phyloP scores from a whole-genome alignment of 2,329 filamentous ascomycete species.

The Plenodomus tracheiphilus region DNA sequence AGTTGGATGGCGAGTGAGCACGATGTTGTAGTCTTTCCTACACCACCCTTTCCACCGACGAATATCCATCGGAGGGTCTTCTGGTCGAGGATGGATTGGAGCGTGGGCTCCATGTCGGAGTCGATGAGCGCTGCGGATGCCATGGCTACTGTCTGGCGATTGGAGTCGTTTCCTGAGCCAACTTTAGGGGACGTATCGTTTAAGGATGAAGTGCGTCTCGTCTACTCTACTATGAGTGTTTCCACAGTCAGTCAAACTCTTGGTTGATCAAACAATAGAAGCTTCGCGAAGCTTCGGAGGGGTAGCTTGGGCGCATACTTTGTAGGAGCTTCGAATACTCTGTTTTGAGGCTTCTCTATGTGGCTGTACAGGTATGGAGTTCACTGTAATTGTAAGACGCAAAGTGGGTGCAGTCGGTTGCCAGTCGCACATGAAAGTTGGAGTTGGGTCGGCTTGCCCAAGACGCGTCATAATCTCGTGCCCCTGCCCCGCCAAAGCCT shows the following conservation, averaged over 20 bases:
- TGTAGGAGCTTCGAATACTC: too few species aligned
- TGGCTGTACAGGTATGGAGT: too few species aligned
- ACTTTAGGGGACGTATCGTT: not conserved
- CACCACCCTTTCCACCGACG: constrained; percentile 96
- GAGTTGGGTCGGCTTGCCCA: too few species aligned
- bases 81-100: constrained; percentile 94
- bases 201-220: too few species aligned
- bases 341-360: too few species aligned
- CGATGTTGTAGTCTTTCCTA: constrained; percentile 99
- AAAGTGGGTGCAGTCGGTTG: too few species aligned
- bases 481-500: not conserved
- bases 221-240: not conserved
- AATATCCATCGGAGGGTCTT: constrained; percentile 98
- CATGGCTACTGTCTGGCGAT: constrained; percentile 32
- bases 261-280: not conserved
- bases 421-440: not conserved
- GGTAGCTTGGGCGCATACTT: constrained; percentile 1
- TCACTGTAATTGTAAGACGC: too few species aligned
- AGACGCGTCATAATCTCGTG: constrained; percentile 3
- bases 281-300: constrained; percentile 20
- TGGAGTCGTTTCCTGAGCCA: not conserved
- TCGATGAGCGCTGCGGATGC: constrained; percentile 41
- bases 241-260: not conserved
- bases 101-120: constrained; percentile 85
- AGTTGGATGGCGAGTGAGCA: constrained; percentile 98